Evolutionary conservation across 441 rosid species (phyloP), one percentile per base, ranked within the genome.

Genomic region (Arabidopsis hybrid): DNA sequence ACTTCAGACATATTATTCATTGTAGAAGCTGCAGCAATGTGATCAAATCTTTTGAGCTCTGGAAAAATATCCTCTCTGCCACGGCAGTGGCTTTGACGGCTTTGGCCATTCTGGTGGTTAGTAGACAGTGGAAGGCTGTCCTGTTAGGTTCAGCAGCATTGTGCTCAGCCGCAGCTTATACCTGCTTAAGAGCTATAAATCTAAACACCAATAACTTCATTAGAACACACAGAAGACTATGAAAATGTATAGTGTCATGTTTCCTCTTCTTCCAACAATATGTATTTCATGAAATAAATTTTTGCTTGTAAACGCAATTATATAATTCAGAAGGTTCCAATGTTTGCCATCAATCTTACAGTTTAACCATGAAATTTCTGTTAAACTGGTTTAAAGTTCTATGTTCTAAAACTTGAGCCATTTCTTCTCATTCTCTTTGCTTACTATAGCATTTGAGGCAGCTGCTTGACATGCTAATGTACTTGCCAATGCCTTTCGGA

Each of bases 351-450:
- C 40, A 50, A 67, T 63, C 49, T 6, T 56, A 56, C 55, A 43
- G 38, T 29, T 29, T 18, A 42, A 38, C 18, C 51, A 31, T 42
- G 14, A 56, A 34, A 40, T 34, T 18, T 35, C 29, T 72, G 56
- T n/a, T 46, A 59, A 31, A 32, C n/a, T 67, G 34, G 42, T n/a
- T 35, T 4, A 60, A 35, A 34, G 49, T 34, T 57, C 32, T 13
- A 14, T 53, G 55, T 67, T 67, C 86, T 82, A 92, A 80, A 95
- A 92, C 85, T 89, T 87, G 7, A 92, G 97, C 98, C 97, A 92
- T 83, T 83, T 91, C 85, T 94, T 95, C 83, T 92, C 97, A 66
- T 84, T 92, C 76, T 92, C 97, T 85, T 83, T 87, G 74, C 86
- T 80, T 40, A 65, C 83, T n/a, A 95, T 83, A 35, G 88, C 86